Conservation (phyloP, 345 rosid species). For the Eucalyptus tenuipes region DNA sequence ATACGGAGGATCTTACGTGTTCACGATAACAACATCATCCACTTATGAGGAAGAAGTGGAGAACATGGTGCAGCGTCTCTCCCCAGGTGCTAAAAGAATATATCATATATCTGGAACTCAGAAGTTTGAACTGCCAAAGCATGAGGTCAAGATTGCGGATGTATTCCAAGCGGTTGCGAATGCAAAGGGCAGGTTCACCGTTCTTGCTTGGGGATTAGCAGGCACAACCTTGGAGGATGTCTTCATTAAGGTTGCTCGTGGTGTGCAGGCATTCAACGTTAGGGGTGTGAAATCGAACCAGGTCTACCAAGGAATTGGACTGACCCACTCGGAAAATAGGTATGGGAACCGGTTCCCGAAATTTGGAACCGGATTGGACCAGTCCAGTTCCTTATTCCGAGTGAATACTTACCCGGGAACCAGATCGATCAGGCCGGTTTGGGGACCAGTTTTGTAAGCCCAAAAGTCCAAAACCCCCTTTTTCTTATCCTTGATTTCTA, state of each 20-base stretch:
- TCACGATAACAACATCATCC: slow-evolving; percentile 67
- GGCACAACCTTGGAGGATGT: slow-evolving; percentile 97
- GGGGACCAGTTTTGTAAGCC: too few relatives aligned
- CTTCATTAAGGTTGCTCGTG: slow-evolving; percentile 83
- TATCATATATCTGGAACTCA: slow-evolving; percentile 89
- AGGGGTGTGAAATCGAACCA: too few relatives aligned
- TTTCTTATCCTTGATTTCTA: too few relatives aligned
- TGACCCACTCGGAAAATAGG: too few relatives aligned
- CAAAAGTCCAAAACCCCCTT: too few relatives aligned
- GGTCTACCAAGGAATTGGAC: too few relatives aligned
- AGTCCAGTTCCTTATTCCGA: too few relatives aligned
- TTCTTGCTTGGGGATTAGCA: slow-evolving; percentile 91
- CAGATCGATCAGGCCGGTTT: too few relatives aligned
- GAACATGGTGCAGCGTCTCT: slow-evolving; percentile 38
- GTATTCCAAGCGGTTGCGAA: slow-evolving; percentile 79
- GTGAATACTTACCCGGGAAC: too few relatives aligned
- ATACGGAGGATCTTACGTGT: slow-evolving; percentile 83
- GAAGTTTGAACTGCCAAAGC: slow-evolving; percentile 89
- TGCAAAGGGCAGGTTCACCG: slow-evolving; percentile 64
- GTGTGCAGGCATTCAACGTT: slow-evolving; percentile 32
- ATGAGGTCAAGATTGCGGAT: slow-evolving; percentile 55
- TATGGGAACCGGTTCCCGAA: too few relatives aligned
- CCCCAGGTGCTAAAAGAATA: slow-evolving; percentile 56
- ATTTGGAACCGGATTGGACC: too few relatives aligned
- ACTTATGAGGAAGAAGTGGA: slow-evolving; percentile 58